Evolutionary conservation across 495 filamentous ascomycete species (phyloP), one percentile per base, ranked within the genome.

Genomic region (Patellaria atrata): DNA sequence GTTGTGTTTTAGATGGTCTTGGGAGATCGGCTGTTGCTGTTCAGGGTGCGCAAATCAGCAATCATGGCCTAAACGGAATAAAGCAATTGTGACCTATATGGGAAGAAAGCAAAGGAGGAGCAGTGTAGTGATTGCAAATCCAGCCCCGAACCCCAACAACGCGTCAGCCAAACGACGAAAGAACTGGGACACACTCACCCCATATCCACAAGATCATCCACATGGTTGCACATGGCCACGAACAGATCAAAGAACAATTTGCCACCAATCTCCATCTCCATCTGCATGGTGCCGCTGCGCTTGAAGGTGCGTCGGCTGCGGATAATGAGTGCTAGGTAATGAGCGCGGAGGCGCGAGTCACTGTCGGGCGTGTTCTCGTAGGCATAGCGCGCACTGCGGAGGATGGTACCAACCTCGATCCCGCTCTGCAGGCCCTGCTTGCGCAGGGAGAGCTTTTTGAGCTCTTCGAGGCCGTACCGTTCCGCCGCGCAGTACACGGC

Each of bases 231-330:
- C 80, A 94, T 80, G 42, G 85, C 83, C 49, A 93, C 84, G 59
- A 93, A 94, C 57, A 94, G 67, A 68, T 93, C 85, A 62, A 94
- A 94, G 69, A 92, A 94, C 55, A 93, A 68, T 64, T 80, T 76
- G 51, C 77, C 83, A 42, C 81, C 82, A 56, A 73, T 74, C 61
- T 91, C 80, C 85, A 94, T 93, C 69, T 94, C 85, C 65, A 79
- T 75, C 71, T 92, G 83, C 84, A 94, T 87, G 50, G 83, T 92
- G 56, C 83, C 85, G 63, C 84, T 92, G 57, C 74, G 72, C 75
- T 91, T 92, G 65, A 94, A 94, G 46, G 79, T 86, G 67, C 81
- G 79, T 56, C 85, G 80, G 62, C 76, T 81, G 58, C 82, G 72
- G 65, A 94, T 91, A 56, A 94, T 89, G 58, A 92, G 73, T 51